Percentiles rank a stretch among this genome's conserved stretches.
Evolutionary conservation across 2,329 filamentous ascomycete species (phyloP).

Genomic region (Bimuria novae-zelandiae): DNA sequence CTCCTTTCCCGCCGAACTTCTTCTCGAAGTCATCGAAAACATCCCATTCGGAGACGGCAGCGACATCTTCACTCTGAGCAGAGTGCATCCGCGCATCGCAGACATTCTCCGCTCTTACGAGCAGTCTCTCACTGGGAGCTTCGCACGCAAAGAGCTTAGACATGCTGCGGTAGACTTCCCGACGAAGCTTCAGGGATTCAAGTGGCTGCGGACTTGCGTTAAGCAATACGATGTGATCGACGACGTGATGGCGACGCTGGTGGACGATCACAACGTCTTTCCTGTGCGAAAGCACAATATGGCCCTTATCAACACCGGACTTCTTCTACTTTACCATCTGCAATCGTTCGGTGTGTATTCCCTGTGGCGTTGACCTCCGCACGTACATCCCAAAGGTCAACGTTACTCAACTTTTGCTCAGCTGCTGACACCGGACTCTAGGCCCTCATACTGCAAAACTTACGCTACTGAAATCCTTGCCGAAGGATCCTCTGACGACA

Average conservation of each 20-base stretch:
- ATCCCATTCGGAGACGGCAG: slow-evolving; percentile 31
- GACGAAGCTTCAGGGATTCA: slow-evolving; percentile 14
- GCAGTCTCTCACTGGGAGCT: slow-evolving; percentile 27
- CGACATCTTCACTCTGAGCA: slow-evolving; percentile 22
- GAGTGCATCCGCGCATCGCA: slow-evolving; percentile 24
- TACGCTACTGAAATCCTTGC: slow-evolving; percentile 27
- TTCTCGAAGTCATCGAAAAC: slow-evolving; percentile 32
- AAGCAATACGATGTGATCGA: slow-evolving; percentile 37
- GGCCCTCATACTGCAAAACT: slow-evolving; percentile 21
- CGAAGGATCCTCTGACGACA: slow-evolving; percentile 29
- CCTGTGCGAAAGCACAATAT: slow-evolving; percentile 31
- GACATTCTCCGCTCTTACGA: slow-evolving; percentile 30
- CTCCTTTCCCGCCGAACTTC: slow-evolving; percentile 32
- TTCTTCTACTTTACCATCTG: slow-evolving; percentile 33
- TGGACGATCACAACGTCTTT: slow-evolving; percentile 31
- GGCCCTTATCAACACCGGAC: slow-evolving; percentile 29
- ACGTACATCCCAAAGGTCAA: neutral
- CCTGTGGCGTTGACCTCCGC: neutral
- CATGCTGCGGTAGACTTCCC: slow-evolving; percentile 37
- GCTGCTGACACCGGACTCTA: slow-evolving; percentile 15
- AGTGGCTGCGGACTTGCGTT: slow-evolving; percentile 36
- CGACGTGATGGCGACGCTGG: slow-evolving; percentile 36
- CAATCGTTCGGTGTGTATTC: slow-evolving; percentile 20
- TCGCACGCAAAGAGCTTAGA: slow-evolving; percentile 30
- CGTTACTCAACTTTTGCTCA: neutral